Evolutionary conservation across 2,329 filamentous ascomycete genomes (phyloP).

Genomic region (Fusarium sp.): DNA sequence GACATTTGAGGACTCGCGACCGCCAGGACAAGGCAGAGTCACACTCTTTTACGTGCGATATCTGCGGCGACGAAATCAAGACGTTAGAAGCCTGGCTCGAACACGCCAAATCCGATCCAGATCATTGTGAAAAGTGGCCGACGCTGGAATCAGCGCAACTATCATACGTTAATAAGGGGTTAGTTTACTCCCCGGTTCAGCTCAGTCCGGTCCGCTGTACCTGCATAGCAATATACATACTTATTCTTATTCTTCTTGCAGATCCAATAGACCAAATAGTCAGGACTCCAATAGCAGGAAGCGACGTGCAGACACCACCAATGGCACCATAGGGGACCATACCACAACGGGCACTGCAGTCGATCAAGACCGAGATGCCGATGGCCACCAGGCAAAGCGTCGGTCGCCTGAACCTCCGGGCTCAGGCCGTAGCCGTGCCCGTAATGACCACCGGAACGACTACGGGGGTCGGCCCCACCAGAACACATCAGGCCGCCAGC

Average conservation of each 20-base stretch:
- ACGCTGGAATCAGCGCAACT: constrained; percentile 11
- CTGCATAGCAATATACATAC: background rate
- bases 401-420: constrained; percentile 43
- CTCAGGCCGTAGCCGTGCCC: constrained; percentile 26
- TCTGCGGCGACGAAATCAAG: constrained; percentile 43
- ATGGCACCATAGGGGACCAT: background rate
- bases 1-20: constrained; percentile 24
- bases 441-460: constrained; percentile 26
- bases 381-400: constrained; percentile 40
- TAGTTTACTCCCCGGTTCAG: background rate
- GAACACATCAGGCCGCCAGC: constrained; percentile 39
- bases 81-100: constrained; percentile 44
- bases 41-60: constrained; percentile 3
- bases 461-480: constrained; percentile 41
- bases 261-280: background rate
- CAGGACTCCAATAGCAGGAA: constrained; percentile 17
- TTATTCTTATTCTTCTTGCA: constrained; percentile 5
- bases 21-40: constrained; percentile 30
- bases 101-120: constrained; percentile 38
- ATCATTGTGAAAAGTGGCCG: constrained; percentile 36
- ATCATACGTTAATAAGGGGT: constrained; percentile 28
- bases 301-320: constrained; percentile 8
- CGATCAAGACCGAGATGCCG: constrained; percentile 14
- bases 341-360: background rate
- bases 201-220: background rate